Evolutionary conservation across 805 yeast genomes (phyloP), one percentile per base, ranked within the genome.

Genomic region (Candida palmyrensis): DNA sequence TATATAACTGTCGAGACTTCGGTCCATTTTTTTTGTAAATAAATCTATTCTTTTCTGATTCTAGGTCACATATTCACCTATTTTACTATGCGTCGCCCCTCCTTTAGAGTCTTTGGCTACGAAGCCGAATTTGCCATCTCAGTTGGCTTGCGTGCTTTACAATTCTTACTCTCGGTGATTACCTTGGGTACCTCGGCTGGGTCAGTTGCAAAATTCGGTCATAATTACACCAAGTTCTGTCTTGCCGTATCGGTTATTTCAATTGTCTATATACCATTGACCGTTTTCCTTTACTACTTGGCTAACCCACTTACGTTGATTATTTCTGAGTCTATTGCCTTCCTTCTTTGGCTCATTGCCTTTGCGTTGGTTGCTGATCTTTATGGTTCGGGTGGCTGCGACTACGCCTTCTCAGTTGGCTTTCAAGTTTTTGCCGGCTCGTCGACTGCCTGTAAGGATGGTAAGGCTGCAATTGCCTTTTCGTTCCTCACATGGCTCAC

Each of bases 391-490:
- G 23, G 23, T 21, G 12, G 14, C 8, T 23, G 15, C 7, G 5
- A 5, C 6, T 23, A 5, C 14, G 5, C 12, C 14, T 23, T 12
- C n/a, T n/a, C n/a, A n/a, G n/a, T n/a, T n/a, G 18, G 5, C 4
- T n/a, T 25, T 6, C 17, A 8, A 13, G 5, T 4, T 10, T 25
- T 5, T 21, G 9, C 23, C 11, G 9, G 11, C 11, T 21, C 23
- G 9, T 21, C 23, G 11, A 21, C 5, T 6, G 28, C 18, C 14
- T 25, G 28, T 25, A 12, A 7, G 14, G 5, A 17, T n/a, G 28
- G 16, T 6, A 25, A 25, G 28, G 28, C 28, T 5, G 17, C 14
- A 15, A 25, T 25, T 25, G 28, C 28, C 14, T 25, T 25, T 25
- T 17, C 28, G 10, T 25, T 25, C 14, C 15, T 25, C 10, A 4